phyloP scores from a whole-genome alignment of 2,329 filamentous ascomycete genomes.

The Aspergillus neotritici region DNA sequence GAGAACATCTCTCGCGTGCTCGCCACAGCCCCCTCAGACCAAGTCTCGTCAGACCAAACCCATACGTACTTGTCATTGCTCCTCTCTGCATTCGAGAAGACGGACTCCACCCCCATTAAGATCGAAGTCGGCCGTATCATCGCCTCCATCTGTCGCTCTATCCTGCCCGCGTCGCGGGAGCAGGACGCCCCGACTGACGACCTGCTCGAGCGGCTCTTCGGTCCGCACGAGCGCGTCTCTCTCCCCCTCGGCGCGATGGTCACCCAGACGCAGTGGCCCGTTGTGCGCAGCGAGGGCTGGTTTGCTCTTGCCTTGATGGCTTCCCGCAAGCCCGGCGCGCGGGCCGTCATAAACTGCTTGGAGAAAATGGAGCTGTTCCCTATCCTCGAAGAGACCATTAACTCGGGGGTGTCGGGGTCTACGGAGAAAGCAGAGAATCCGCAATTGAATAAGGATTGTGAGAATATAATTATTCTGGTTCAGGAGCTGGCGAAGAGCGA shows the following conservation, averaged over 20 bases:
- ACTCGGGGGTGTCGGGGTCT: slow-evolving; percentile 12
- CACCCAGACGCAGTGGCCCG: slow-evolving; percentile 43
- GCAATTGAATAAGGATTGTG: slow-evolving; percentile 34
- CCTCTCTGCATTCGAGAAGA: slow-evolving; percentile 37
- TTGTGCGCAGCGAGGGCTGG: slow-evolving; percentile 46
- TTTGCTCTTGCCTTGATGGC: slow-evolving; percentile 46
- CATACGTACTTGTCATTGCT: slow-evolving; percentile 39
- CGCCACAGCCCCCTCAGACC: slow-evolving; percentile 23
- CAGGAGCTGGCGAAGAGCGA: slow-evolving; percentile 36
- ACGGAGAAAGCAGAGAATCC: slow-evolving; percentile 20
- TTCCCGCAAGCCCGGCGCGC: slow-evolving; percentile 27
- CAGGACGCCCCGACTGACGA: slow-evolving; percentile 15
- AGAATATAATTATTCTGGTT: slow-evolving; percentile 37
- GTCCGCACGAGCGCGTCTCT: slow-evolving; percentile 31
- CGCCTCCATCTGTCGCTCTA: slow-evolving; percentile 40
- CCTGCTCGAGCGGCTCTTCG: slow-evolving; percentile 32
- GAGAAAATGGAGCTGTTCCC: slow-evolving; percentile 30
- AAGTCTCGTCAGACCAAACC: slow-evolving; percentile 23
- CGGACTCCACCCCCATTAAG: slow-evolving; percentile 41
- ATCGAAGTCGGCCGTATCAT: slow-evolving; percentile 45
- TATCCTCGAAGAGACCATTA: slow-evolving; percentile 30
- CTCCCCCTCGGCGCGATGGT: slow-evolving; percentile 41
- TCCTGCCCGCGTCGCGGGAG: slow-evolving; percentile 26
- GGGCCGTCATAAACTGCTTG: slow-evolving; percentile 31
- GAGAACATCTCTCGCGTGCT: slow-evolving; percentile 37